Evolutionary conservation across 2,329 filamentous ascomycete species (phyloP).

Genomic region (Metarhizium brunneum): DNA sequence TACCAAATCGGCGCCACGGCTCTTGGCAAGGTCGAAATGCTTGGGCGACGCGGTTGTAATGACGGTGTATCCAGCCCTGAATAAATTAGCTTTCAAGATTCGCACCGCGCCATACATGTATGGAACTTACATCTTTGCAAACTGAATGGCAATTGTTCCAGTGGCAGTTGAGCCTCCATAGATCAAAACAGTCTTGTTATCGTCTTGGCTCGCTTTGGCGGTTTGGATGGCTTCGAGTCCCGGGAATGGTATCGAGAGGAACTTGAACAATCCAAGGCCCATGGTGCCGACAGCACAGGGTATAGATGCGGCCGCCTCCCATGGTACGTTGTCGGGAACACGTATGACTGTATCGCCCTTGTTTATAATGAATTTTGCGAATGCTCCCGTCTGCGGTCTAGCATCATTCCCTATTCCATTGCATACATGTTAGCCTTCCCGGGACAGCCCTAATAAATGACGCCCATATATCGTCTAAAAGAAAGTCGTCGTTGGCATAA

Average conservation of each 20-base stretch:
- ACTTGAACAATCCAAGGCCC: slow-evolving; percentile 20
- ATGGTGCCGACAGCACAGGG: slow-evolving; percentile 16
- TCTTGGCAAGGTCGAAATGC: too few relatives aligned
- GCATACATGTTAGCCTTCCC: too few relatives aligned
- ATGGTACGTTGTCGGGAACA: slow-evolving; percentile 6
- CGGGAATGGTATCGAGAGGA: slow-evolving; percentile 15
- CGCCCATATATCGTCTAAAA: too few relatives aligned
- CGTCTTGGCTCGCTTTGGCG: not conserved
- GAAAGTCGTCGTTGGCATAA: too few relatives aligned
- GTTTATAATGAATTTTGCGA: slow-evolving; percentile 2
- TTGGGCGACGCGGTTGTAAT: too few relatives aligned
- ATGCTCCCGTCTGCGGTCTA: not conserved
- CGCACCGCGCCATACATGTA: not conserved
- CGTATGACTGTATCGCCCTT: slow-evolving; percentile 12
- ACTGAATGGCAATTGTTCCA: slow-evolving; percentile 34
- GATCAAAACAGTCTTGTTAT: slow-evolving; percentile 27
- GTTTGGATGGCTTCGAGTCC: too few relatives aligned
- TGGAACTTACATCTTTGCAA: slow-evolving; percentile 25
- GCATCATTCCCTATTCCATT: not conserved
- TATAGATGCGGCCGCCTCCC: slow-evolving; percentile 16
- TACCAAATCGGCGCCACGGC: too few relatives aligned
- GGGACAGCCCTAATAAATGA: too few relatives aligned
- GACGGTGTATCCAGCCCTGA: too few relatives aligned
- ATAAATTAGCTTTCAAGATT: too few relatives aligned
- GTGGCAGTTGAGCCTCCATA: slow-evolving; percentile 34